Conservation (phyloP, 2,329 filamentous ascomycete genomes). For the Rhinocladiella mackenziei region DNA sequence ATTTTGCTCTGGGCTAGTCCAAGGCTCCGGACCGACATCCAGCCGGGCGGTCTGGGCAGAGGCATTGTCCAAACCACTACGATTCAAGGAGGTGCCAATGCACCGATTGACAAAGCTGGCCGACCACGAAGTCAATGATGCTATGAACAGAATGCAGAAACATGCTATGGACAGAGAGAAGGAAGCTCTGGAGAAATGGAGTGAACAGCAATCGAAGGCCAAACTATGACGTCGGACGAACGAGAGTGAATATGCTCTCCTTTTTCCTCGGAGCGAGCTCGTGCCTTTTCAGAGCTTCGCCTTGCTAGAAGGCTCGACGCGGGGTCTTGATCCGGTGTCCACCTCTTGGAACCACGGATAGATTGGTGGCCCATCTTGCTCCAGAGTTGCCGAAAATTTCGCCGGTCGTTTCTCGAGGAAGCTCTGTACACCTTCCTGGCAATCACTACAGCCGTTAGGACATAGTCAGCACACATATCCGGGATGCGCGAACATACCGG, state of each 20-base stretch:
- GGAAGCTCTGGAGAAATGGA: constrained; percentile 34
- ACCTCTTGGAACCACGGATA: constrained; percentile 66
- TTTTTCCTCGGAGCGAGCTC: too few relatives aligned
- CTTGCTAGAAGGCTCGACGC: constrained; percentile 4
- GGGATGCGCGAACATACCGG: constrained; percentile 31
- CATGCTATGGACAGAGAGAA: constrained; percentile 38
- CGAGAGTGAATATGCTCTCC: neutral
- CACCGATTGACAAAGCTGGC: constrained; percentile 34
- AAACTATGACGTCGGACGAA: constrained; percentile 30
- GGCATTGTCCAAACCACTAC: constrained; percentile 33
- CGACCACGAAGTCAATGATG: constrained; percentile 37
- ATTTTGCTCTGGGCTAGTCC: constrained; percentile 46
- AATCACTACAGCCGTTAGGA: constrained; percentile 46
- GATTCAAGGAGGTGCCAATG: constrained; percentile 34
- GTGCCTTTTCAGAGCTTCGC: constrained; percentile 6
- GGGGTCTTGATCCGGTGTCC: constrained; percentile 35
- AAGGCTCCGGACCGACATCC: constrained; percentile 29
- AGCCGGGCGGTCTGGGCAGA: constrained; percentile 30
- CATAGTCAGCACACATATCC: too few relatives aligned
- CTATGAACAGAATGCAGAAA: constrained; percentile 31
- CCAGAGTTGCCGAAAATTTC: constrained; percentile 58
- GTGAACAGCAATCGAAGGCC: constrained; percentile 30
- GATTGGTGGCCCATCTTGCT: constrained; percentile 54
- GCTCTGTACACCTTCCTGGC: constrained; percentile 61
- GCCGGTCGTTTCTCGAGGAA: constrained; percentile 66